Base-by-base conservation (phyloP, 352 stramenopile species). In the Thalassiosira hispida region DNA sequence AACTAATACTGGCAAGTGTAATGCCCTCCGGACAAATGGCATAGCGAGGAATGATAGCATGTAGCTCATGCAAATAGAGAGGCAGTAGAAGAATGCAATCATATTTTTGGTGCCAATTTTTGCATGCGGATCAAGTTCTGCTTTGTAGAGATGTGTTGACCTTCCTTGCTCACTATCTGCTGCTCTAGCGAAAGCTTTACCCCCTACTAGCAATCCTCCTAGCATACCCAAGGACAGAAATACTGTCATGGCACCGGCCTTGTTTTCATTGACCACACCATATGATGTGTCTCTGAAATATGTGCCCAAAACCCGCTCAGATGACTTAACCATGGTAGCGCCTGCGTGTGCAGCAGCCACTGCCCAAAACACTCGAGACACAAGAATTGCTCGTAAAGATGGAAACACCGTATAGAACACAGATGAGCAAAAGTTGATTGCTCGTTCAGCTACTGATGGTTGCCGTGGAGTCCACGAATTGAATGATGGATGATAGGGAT, bases 271-370 rank as follows among this genome's bases (percentile, higher is more conserved):
- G 4, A 91, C 46, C 16, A 78, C 77, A n/a, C 77, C 81, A 57
- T 82, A 79, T 12, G 75, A 89, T 44, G 89, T 94, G 42, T 92
- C 85, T 42, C 73, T 64, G 64, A 84, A 92, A 72, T 94, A 94
- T 0, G 84, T 88, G 16, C 80, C 84, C 9, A 94, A 59, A 38
- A 94, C 82, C 14, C 85, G 75, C 55, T 90, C 83, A 0, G 83
- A 89, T 0, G 78, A 84, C 40, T 86, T 84, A 0, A 91, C 82
- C 72, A 90, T 88, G 5, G 75, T 83, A 12, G 79, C 85, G 9
- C 85, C 89, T 20, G 85, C 78, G 67, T 94, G 89, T 14, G 86
- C 86, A 27, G 88, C 65, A 9, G 89, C 83, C 11, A 92, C 74
- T 49, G 85, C 72, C 86, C 87, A 94, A 76, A 94, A 94, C 7